Base-by-base conservation (phyloP, 306 rosid genomes). In the Mimosa bimucronata region DNA sequence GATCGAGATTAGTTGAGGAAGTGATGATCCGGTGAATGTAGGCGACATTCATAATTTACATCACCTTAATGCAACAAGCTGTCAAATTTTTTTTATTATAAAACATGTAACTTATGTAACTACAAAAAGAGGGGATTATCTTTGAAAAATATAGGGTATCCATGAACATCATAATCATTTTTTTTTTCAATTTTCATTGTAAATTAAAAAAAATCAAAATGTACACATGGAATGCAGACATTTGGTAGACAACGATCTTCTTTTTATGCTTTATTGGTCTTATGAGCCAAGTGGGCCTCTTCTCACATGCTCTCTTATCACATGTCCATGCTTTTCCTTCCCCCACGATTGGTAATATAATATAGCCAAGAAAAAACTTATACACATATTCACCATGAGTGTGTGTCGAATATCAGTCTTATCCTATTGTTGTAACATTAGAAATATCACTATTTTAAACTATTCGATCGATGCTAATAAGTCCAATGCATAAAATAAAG, bases 201-300 rank as follows among this genome's bases (percentile, higher is more conserved):
- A 19, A 6, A 19, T 18, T 52, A 19, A 50, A 50, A 46, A 52
- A 52, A 52, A 6, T 6, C 1, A 52, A 52, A 52, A 52, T 19
- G 16, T 16, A 52, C 44, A 13, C 55, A 19, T 4, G 31, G 31
- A 66, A n/a, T 67, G 34, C 5, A 52, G 48, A 73, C 14, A 13
- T 28, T 52, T 73, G 31, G 25, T 6, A 23, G 66, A 73, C 34
- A 34, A 64, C 29, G 68, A 41, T 31, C 3, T 23, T 30, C 44
- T 42, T 28, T 14, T 52, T 62, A 64, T 76, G 78, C 60, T 74
- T 67, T 42, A 65, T 66, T 28, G 42, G 77, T 50, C 78, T 80
- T 77, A 77, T 77, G 31, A 14, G 65, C 48, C 58, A 15, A 55
- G 85, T 85, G 84, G 84, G 79, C 69, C 87, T 70, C 66, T 64